Conservation (phyloP, 1,284 basidiomycete genomes). For the Marasmius oreades region DNA sequence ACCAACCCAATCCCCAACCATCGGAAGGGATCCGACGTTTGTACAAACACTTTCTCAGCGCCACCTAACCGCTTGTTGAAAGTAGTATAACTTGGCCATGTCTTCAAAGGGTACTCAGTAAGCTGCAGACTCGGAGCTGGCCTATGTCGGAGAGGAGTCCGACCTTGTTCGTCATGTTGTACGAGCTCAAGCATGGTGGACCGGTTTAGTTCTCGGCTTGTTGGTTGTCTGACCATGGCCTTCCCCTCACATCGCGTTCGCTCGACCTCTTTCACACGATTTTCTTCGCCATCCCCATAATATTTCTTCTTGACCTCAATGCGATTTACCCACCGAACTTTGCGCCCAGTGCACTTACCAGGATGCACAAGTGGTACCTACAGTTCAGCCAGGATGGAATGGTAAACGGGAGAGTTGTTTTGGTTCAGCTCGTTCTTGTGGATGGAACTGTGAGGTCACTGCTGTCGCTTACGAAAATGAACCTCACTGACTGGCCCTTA, state of each 20-base stretch:
- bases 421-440: constrained; percentile 66
- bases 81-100: background rate
- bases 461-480: background rate
- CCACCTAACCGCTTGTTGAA: background rate
- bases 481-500: too few species aligned
- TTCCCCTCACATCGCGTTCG: constrained; percentile 53
- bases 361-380: constrained; percentile 45
- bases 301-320: constrained; percentile 68
- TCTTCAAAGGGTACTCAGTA: background rate
- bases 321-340: constrained; percentile 51
- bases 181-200: too few species aligned
- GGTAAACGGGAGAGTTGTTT: constrained; percentile 40
- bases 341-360: constrained; percentile 43
- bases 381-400: constrained; percentile 53
- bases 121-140: background rate
- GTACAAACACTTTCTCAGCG: background rate
- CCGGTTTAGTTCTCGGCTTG: too few species aligned
- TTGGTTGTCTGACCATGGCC: too few species aligned
- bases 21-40: too few species aligned
- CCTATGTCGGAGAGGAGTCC: too few species aligned
- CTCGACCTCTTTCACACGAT: constrained; percentile 60
- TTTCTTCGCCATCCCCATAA: constrained; percentile 62
- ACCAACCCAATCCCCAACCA: too few species aligned
- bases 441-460: constrained; percentile 5
- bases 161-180: too few species aligned